Evolutionary conservation across 768 basidiomycete genomes (phyloP).

Genomic region (Lepiota brunneoincarnata): DNA sequence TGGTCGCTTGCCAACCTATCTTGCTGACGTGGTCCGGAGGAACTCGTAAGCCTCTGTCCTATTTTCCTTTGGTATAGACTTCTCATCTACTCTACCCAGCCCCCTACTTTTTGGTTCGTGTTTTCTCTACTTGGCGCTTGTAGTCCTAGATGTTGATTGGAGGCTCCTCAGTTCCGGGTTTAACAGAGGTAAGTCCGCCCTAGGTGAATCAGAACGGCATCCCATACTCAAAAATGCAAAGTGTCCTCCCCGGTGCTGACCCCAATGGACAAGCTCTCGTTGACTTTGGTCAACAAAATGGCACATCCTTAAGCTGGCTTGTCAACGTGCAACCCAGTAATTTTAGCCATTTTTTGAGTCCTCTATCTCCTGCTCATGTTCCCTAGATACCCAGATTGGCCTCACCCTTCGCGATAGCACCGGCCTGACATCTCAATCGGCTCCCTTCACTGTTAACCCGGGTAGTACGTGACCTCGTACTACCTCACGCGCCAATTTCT

Average conservation of each 20-base stretch:
- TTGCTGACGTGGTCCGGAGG: constrained; percentile 57
- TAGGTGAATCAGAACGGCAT: neutral
- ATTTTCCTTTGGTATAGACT: neutral
- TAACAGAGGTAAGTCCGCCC: constrained; percentile 10
- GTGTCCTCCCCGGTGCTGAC: constrained; percentile 51
- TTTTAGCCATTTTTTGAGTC: constrained; percentile 12
- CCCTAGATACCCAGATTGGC: constrained; percentile 49
- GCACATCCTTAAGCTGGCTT: constrained; percentile 50
- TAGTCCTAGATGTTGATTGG: constrained; percentile 3
- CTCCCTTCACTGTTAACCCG: constrained; percentile 43
- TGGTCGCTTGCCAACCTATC: constrained; percentile 57
- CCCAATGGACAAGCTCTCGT: constrained; percentile 43
- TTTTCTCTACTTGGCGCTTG: neutral
- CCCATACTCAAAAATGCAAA: constrained; percentile 21
- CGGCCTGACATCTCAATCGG: constrained; percentile 49
- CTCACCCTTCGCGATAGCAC: constrained; percentile 59
- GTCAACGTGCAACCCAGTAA: constrained; percentile 48
- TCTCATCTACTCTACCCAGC: constrained; percentile 32
- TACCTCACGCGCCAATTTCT: neutral
- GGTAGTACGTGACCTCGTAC: constrained; percentile 43
- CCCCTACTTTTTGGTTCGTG: constrained; percentile 65
- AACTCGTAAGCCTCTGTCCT: constrained; percentile 34
- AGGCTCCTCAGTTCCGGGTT: neutral
- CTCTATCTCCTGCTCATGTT: neutral
- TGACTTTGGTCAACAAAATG: constrained; percentile 38